Base-by-base conservation (phyloP, 2,329 filamentous ascomycete species). In the Lasiodiplodia sp. region DNA sequence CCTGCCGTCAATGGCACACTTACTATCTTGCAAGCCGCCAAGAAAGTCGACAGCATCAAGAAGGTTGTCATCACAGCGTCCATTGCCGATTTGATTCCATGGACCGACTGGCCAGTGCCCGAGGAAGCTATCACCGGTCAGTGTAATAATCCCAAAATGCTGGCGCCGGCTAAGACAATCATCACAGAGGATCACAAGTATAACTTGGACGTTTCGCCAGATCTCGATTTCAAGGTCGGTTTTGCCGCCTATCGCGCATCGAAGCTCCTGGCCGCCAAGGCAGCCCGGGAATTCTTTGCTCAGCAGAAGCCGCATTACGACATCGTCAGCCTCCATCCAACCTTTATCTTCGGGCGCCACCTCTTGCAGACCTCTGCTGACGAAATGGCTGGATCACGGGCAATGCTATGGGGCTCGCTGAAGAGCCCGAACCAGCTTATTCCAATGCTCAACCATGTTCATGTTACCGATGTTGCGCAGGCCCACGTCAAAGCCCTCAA, bases 181-280 rank as follows among this genome's bases (percentile, higher is more conserved):
- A 49, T 60, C 12, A 8, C 16, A 66, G 63, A 66, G 63, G 63
- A 56, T 23, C 69, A 69, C 49, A 47, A 58, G 1, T 55, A 69
- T 23, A 70, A 73, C 37, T 49, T 49, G n/a, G 47, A 60, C 8
- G 66, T 72, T 21, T n/a, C 68, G 7, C 58, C 72, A 10, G 70
- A 73, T 23, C 60, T 69, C 18, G 63, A 68, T 11, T 62, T 66
- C 25, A 53, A 69, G 2, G 62, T 57, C 40, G n/a, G 37, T 31
- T 67, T 70, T 25, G 23, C 68, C 1, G 73, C 73, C 7, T 75
- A 75, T 31, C 68, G 71, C 34, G 72, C 63, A 18, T 72, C 70
- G 25, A 77, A 78, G 38, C 69, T 76, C 40, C 70, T 76, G 8
- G 76, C 76, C 1, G 73, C 75, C 56, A 73, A 75, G 56, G 75